A percentile compares a stretch with the other conserved stretches of the same genome.
Conservation (phyloP, 805 yeast species). For the Pachysolen tannophilus region DNA sequence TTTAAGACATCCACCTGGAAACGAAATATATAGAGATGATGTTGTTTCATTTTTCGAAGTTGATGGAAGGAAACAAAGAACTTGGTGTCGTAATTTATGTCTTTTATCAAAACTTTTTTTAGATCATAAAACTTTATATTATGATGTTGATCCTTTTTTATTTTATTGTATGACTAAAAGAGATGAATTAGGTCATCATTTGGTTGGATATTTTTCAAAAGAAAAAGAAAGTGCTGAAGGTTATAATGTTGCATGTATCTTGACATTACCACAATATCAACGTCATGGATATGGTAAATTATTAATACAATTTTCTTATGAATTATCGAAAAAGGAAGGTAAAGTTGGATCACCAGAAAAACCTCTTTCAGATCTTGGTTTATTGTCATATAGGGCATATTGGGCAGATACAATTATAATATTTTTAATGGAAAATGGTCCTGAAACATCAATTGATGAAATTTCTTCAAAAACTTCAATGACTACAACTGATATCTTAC, state of each 20-base stretch:
- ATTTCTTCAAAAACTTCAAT: slow-evolving; percentile 79
- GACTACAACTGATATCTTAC: slow-evolving; percentile 94
- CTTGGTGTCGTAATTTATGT: slow-evolving; percentile 96
- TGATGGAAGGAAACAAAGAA: slow-evolving; percentile 92
- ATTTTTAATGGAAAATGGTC: slow-evolving; percentile 55
- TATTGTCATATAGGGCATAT: slow-evolving; percentile 86
- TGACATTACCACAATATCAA: slow-evolving; percentile 94
- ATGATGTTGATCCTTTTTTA: slow-evolving; percentile 96
- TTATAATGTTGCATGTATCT: slow-evolving; percentile 94
- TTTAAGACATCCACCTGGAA: slow-evolving; percentile 95
- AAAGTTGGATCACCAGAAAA: slow-evolving; percentile 97
- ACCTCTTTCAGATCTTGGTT: slow-evolving; percentile 91
- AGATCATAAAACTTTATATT: slow-evolving; percentile 93
- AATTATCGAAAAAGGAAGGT: slow-evolving; percentile 77
- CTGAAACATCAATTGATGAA: slow-evolving; percentile 73
- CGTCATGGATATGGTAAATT: slow-evolving; percentile 90
- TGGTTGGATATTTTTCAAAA: slow-evolving; percentile 94
- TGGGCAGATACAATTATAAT: slow-evolving; percentile 91
- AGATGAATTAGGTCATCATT: slow-evolving; percentile 88
- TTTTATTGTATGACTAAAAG: slow-evolving; percentile 92
- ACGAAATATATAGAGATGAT: slow-evolving; percentile 91
- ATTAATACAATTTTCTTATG: slow-evolving; percentile 89
- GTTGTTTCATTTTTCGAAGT: slow-evolving; percentile 93
- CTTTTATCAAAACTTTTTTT: slow-evolving; percentile 80
- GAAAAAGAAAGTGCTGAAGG: slow-evolving; percentile 95